Percentiles rank a stretch among this genome's conserved stretches.
Conservation (phyloP, 1,284 basidiomycete genomes). For the Taiwanofungus camphoratus region DNA sequence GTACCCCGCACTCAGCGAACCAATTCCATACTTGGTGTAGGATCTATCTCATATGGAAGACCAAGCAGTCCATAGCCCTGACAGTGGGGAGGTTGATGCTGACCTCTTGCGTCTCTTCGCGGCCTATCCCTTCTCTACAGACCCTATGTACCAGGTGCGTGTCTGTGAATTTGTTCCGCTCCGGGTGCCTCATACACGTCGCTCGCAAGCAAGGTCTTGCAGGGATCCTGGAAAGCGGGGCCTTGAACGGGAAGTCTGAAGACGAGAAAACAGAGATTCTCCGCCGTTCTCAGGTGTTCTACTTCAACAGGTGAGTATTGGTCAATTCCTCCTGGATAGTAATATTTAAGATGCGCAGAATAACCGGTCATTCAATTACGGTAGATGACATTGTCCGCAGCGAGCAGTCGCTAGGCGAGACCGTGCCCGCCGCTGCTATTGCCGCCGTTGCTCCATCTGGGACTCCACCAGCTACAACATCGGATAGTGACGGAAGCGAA, state of each 20-base stretch:
- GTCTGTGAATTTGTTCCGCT: background rate
- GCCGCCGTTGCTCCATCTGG: background rate
- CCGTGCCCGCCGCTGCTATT: background rate
- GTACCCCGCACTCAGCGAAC: too few species aligned
- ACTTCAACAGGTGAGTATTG: constrained; percentile 69
- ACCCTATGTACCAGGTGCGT: constrained; percentile 5
- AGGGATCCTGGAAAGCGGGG: constrained; percentile 43
- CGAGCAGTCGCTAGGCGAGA: background rate
- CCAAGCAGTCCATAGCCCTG: too few species aligned
- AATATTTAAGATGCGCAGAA: constrained; percentile 10
- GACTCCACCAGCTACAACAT: background rate
- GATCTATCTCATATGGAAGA: too few species aligned
- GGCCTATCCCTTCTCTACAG: constrained; percentile 7
- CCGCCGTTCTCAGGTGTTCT: constrained; percentile 56
- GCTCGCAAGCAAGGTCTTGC: constrained; percentile 57
- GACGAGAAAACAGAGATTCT: constrained; percentile 43
- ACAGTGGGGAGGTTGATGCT: background rate
- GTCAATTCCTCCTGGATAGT: constrained; percentile 1
- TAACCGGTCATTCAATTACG: constrained; percentile 18
- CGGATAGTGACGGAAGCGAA: constrained; percentile 13
- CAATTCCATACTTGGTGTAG: too few species aligned
- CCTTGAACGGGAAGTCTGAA: constrained; percentile 32
- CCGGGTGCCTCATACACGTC: background rate
- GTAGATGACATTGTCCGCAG: constrained; percentile 20
- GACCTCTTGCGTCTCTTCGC: constrained; percentile 2